Base-by-base conservation (phyloP, 768 basidiomycete genomes). In the Agaricus sinodeliciosus region DNA sequence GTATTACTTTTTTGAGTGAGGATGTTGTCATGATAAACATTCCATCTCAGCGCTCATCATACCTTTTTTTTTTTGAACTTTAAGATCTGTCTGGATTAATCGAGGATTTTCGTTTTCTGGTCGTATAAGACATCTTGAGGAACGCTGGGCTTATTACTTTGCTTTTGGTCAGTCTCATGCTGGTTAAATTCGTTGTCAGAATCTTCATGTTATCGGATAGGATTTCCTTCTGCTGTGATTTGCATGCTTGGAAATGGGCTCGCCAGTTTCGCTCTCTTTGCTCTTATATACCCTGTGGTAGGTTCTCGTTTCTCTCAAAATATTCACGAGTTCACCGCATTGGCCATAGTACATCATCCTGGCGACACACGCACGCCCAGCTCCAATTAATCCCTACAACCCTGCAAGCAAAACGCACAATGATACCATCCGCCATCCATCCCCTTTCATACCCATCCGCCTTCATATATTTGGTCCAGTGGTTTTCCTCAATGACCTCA, bases 1-100 rank as follows among this genome's bases (percentile, higher is more conserved):
- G 43, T 94, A 91, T 66, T 94, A 94, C 67, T 91, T 85, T 67
- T 94, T 93, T 61, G 91, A 94, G 90, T 92, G 63, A 69, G 73
- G 62, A 13, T 35, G 31, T 11, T 31, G 4, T 31, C 6, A 31
- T 11, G 31, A 31, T 45, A 22, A 35, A n/a, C 4, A 3, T 28
- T n/a, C 9, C 28, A 12, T 22, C 46, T n/a, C n/a, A 5, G 31
- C 7, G 13, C 48, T n/a, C 9, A 25, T 27, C n/a, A n/a, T n/a
- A n/a, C n/a, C n/a, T n/a, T n/a, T 13, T 2, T 13, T 15, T 62
- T n/a, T 9, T 31, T 48, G 16, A 41, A 51, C 19, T 27, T 35
- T 25, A 51, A 90, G 89, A 62, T 90, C 87, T 62, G 76, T 85
- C 16, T 90, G 88, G 88, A 80, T 86, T 43, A 79, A 87, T 8